Percentiles rank a stretch among this genome's conserved stretches.
phyloP scores from a whole-genome alignment of 2,329 filamentous ascomycete genomes.

The Diplodia scrobiculata region DNA sequence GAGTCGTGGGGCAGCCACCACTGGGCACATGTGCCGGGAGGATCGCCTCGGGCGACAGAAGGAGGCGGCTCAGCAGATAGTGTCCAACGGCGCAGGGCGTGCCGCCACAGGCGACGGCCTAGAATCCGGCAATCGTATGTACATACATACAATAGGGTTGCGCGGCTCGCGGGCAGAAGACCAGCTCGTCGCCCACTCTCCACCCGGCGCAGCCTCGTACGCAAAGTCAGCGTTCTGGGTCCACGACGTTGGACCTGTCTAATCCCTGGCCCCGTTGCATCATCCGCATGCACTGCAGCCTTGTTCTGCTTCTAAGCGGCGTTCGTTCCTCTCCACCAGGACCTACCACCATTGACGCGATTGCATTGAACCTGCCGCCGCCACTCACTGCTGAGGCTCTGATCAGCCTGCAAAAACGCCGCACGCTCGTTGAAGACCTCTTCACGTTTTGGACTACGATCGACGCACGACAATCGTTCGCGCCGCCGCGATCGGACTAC shows the following conservation, averaged over 20 bases:
- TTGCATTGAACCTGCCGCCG: neutral
- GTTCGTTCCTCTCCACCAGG: slow-evolving; percentile 13
- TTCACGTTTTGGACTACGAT: neutral
- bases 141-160: neutral
- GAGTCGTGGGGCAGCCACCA: neutral
- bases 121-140: neutral
- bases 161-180: slow-evolving; percentile 18
- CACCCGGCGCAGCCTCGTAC: slow-evolving; percentile 1
- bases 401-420: neutral
- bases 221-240: slow-evolving; percentile 5
- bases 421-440: slow-evolving; percentile 1
- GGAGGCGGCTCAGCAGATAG: slow-evolving; percentile 17
- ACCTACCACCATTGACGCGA: neutral
- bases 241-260: neutral
- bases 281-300: slow-evolving; percentile 24
- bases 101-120: slow-evolving; percentile 2
- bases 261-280: slow-evolving; percentile 21
- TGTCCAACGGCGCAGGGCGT: neutral
- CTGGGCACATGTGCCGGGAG: neutral
- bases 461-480: neutral
- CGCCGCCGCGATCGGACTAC: neutral
- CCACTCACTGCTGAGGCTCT: neutral
- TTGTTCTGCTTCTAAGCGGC: slow-evolving; percentile 8
- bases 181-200: slow-evolving; percentile 17
- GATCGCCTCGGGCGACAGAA: no score